A percentile compares a stretch with the other conserved stretches of the same genome.
Conservation (phyloP, 805 yeast species). For the Saccharomycopsis sp. region DNA sequence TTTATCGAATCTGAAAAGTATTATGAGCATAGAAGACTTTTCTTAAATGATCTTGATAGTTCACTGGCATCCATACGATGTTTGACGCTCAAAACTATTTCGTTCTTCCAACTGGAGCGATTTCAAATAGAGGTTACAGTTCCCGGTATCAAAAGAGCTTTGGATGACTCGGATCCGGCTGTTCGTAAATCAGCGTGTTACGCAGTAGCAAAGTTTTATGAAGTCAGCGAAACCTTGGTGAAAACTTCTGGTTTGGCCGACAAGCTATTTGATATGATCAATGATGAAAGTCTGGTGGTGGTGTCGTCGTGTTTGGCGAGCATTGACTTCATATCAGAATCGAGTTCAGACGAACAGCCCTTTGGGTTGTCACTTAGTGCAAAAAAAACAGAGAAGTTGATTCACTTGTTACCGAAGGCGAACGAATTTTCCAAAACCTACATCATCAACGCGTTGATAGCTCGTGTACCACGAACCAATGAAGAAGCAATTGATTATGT, state of each 20-base stretch:
- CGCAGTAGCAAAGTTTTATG: slow-evolving; percentile 59
- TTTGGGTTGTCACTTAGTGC: neutral
- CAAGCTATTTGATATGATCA: slow-evolving; percentile 42
- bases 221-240: slow-evolving; percentile 40
- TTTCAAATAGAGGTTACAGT: slow-evolving; percentile 32
- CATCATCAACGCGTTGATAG: slow-evolving; percentile 52
- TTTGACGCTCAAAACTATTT: slow-evolving; percentile 33
- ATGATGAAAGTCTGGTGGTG: slow-evolving; percentile 50
- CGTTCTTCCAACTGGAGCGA: slow-evolving; percentile 45
- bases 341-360: neutral
- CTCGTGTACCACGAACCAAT: slow-evolving; percentile 62
- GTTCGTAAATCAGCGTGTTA: slow-evolving; percentile 65
- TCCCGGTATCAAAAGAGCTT: slow-evolving; percentile 27
- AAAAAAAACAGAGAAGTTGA: slow-evolving; percentile 33
- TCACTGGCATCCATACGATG: too few relatives aligned
- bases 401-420: slow-evolving; percentile 26
- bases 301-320: slow-evolving; percentile 68
- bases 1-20: slow-evolving; percentile 49
- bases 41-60: slow-evolving; percentile 43
- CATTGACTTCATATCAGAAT: slow-evolving; percentile 53
- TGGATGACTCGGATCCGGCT: slow-evolving; percentile 43
- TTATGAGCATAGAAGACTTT: slow-evolving; percentile 43
- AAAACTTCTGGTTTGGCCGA: slow-evolving; percentile 36
- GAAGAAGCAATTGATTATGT: slow-evolving; percentile 58
- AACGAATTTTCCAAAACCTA: slow-evolving; percentile 71